Base-by-base conservation (phyloP, 148 eudicot genomes). In the Selenicereus undatus region DNA sequence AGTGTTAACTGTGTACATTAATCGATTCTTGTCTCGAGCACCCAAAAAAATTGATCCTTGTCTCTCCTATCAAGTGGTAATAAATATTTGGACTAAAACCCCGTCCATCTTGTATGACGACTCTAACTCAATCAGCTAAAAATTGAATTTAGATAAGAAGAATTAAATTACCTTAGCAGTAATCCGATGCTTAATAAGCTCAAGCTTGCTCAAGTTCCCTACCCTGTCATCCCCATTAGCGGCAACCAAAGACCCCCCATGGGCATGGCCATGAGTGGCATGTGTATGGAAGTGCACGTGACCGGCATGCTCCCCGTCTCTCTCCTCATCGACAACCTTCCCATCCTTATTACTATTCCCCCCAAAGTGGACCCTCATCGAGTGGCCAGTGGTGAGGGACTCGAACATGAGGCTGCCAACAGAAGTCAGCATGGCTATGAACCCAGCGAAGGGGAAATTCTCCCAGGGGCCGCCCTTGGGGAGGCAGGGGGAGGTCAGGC, bases 341-440 rank as follows among this genome's bases (percentile, higher is more conserved):
- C 20, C 27, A n/a, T 62, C 22, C 24, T 78, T 26, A 27, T 7
- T 76, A n/a, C 77, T n/a, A 12, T 81, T 73, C 56, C 27, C 76
- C 20, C 64, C 52, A 45, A 86, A 89, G 68, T 94, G 93, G 76
- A 75, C 75, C 81, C 87, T 90, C 60, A 82, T 84, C 71, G 88
- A 90, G 76, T 84, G 92, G 45, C 90, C 87, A 0, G 97, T 84
- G 0, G 98, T 97, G 27, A 88, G 50, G 0, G 97, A 79, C 79
- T 95, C 97, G 18, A 91, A 78, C 95, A 92, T 89, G 0, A 95
- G 79, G 20, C 97, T 90, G n/a, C 91, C 95, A 0, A 91, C 88
- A 0, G 94, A 85, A 5, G 91, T 87, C 73, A 90, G 71, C 98
- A 95, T 95, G 12, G 97, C 91, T 0, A 89, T 70, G 18, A 95